Base-by-base conservation (phyloP, 352 stramenopile genomes). In the Phytophthora chlamydospora region DNA sequence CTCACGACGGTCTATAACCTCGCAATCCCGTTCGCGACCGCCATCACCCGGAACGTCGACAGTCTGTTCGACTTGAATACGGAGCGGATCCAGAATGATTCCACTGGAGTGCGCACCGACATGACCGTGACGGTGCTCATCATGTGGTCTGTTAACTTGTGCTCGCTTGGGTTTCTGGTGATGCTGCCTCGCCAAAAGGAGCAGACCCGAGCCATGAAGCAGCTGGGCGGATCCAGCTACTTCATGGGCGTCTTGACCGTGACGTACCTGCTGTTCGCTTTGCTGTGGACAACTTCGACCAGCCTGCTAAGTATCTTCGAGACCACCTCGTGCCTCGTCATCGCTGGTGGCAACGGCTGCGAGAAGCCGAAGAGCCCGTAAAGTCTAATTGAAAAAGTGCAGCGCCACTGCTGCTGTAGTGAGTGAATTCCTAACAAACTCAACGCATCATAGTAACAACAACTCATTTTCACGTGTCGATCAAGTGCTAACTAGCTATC, bases 121-220 rank as follows among this genome's bases (percentile, higher is more conserved):
- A 64, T 89, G 19, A 83, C 70, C n/a, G 62, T 70, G 42, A 78
- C 72, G 2, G 59, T 83, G 19, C 0, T 85, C 32, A 78, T 91
- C 53, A 82, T 83, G 71, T 88, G 81, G 58, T 50, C 50, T 40
- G 52, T 71, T 49, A 86, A 87, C 39, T 46, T 91, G 41, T 60
- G 80, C 16, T 83, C 77, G 36, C 69, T 89, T 2, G 21, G 39
- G 5, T 86, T 79, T 53, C 58, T 91, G 24, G 36, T 68, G 10
- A 67, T 88, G 48, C 68, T 91, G 14, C 80, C 81, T 19, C 73
- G 75, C 13, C 82, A 91, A 48, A 91, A 91, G 58, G 66, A 78
- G 46, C 62, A 88, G 49, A 82, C 80, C 3, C 78, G 81, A 39
- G 62, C 65, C 19, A 77, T 91, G 57, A 90, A 90, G 70, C 70